Evolutionary conservation across 202 grass and related monocot species (phyloP), one percentile per base, ranked within the genome.

Genomic region (Dendrocalamus latiflorus): DNA sequence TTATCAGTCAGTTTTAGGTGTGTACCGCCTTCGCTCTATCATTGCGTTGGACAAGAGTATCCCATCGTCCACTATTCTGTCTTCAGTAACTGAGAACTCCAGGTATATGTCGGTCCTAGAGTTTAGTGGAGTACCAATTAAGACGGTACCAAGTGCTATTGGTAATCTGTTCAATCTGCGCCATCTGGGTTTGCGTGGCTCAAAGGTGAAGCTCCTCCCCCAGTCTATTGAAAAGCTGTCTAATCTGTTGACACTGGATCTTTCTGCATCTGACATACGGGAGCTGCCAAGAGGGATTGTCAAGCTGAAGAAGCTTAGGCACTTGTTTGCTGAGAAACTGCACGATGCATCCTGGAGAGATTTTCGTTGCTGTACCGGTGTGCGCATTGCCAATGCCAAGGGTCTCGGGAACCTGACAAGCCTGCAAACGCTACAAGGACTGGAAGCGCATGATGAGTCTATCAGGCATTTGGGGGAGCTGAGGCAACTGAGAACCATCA

Each of bases 201-300:
- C 89, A 9, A 78, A 80, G 14, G 75, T 49, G 47, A 49, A n/a
- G n/a, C n/a, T n/a, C n/a, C n/a, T n/a, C n/a, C n/a, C n/a, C n/a
- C n/a, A n/a, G n/a, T n/a, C n/a, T 4, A 18, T 91, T 0, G 14
- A 43, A 1, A 87, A 75, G 49, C 76, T 87, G 0, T 49, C 47
- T 1, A 86, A 86, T 41, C 28, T 90, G 13, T 42, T 74, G 64
- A 90, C 68, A 5, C 42, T 84, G 43, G 84, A 90, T 66, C 61
- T 90, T 39, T 18, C 4, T 20, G 3, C 7, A 9, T 83, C 88
- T 7, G 28, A 75, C 0, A 69, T 87, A 80, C 17, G 13, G 17
- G 61, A 79, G 14, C 10, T 90, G 3, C 88, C 84, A 20, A 10
- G 34, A 49, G 59, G 74, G 6, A 80, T 87, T 15, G 21, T 7